Percentiles rank a stretch among this genome's conserved stretches.
phyloP scores from a whole-genome alignment of 2,329 filamentous ascomycete genomes.

The Aspergillus sp. region DNA sequence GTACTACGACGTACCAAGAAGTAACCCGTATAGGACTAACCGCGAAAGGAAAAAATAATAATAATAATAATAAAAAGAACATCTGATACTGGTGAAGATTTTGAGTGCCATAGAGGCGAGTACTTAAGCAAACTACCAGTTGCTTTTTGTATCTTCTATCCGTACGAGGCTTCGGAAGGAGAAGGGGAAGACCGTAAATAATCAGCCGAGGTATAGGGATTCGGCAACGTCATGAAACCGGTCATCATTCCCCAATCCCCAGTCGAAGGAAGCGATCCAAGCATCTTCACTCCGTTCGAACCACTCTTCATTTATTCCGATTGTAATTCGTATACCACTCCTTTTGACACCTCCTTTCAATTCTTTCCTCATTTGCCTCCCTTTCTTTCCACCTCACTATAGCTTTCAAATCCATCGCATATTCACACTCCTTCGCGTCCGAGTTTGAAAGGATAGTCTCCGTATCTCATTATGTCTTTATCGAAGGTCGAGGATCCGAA shows the following conservation, averaged over 20 bases:
- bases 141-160: neutral
- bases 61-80: neutral
- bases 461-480: slow-evolving; percentile 38
- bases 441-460: neutral
- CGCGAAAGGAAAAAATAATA: neutral
- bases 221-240: slow-evolving; percentile 38
- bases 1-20: neutral
- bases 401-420: neutral
- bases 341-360: neutral
- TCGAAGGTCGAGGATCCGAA: slow-evolving; percentile 37
- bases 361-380: slow-evolving; percentile 8
- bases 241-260: slow-evolving; percentile 17
- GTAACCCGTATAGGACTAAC: neutral
- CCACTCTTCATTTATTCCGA: slow-evolving; percentile 6
- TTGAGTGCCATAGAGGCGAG: neutral
- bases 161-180: neutral
- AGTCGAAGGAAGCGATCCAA: slow-evolving; percentile 25
- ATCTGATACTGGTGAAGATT: neutral
- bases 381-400: neutral
- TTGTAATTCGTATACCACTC: slow-evolving; percentile 8
- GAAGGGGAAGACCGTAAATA: neutral
- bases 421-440: neutral
- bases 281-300: slow-evolving; percentile 20
- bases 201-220: slow-evolving; percentile 35
- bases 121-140: no score